Base-by-base conservation (phyloP, 352 stramenopile genomes). In the Globisporangium parvum region DNA sequence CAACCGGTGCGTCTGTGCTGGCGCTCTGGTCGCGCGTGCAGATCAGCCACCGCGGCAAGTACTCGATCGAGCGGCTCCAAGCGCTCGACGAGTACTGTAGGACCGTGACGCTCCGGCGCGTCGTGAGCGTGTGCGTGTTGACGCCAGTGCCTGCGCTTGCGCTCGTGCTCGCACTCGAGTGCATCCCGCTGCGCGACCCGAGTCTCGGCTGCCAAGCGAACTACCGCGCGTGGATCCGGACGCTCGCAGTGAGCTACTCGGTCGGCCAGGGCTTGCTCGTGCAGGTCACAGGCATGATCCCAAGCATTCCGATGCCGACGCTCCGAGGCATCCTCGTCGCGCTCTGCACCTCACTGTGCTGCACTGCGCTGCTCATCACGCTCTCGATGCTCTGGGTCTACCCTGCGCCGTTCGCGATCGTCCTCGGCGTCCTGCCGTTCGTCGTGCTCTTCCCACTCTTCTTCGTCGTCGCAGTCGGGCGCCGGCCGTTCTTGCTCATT, bases 1-100 rank as follows among this genome's bases (percentile, higher is more conserved):
- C 23, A 17, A 23, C 23, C 12, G 26, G 46, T 10, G 18, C 46
- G 15, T 39, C 46, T 1, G 9, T 28, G 26, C 41, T 57, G 9
- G 18, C 3, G 24, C 11, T 39, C 10, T 57, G 52, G 52, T 44
- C 18, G 5, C 46, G 20, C 15, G 28, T 59, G 5, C 61, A 80
- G 44, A 47, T 77, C 37, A 73, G 60, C n/a, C 56, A 60, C 28
- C 60, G 51, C 17, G 62, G 61, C 33, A 64, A 66, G 42, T 80
- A 81, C 51, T 76, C 71, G 24, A 55, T 76, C 47, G 69, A 76
- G 55, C 53, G 66, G 4, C 39, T 77, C 12, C 47, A 76, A 49
- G 55, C 60, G 12, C 62, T 80, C 12, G 49, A 78, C 15, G 42
- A 57, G 9, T 80, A 77, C 47, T 70, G 55, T n/a, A 31, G 23